Percentiles rank a stretch among this genome's conserved stretches.
phyloP scores from a whole-genome alignment of 192 early-diverging fungal genomes.

The Gigaspora rosea region DNA sequence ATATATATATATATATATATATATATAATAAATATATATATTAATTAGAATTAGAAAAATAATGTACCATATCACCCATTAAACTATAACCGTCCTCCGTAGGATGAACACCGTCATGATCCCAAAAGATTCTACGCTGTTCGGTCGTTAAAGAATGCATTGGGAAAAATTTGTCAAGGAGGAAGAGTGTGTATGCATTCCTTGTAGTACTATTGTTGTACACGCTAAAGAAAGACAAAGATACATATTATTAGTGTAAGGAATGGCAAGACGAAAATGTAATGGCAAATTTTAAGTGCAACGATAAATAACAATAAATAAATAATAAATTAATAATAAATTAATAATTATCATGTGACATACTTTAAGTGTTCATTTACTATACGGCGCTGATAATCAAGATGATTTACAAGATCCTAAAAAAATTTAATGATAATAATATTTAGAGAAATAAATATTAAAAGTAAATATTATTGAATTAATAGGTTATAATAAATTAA shows the following conservation, averaged over 20 bases:
- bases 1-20: neutral
- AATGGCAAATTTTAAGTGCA: neutral
- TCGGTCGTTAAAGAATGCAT: conserved; percentile 28
- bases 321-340: neutral
- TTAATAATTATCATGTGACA: neutral
- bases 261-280: neutral
- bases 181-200: conserved; percentile 15
- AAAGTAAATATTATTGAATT: neutral
- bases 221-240: conserved; percentile 3
- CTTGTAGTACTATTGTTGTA: conserved; percentile 29
- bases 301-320: neutral
- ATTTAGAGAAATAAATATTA: neutral
- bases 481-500: neutral
- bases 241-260: neutral
- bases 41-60: neutral
- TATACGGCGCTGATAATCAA: conserved; percentile 30
- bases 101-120: conserved; percentile 23
- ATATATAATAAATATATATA: neutral
- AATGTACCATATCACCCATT: conserved; percentile 27
- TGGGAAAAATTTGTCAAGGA: conserved; percentile 28
- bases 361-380: conserved; percentile 32
- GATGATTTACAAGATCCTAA: conserved; percentile 17
- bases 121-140: conserved; percentile 29
- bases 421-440: neutral
- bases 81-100: conserved; percentile 21